Evolutionary conservation across 2,329 filamentous ascomycete species (phyloP).

Genomic region (Microcyclospora tardicrescens): DNA sequence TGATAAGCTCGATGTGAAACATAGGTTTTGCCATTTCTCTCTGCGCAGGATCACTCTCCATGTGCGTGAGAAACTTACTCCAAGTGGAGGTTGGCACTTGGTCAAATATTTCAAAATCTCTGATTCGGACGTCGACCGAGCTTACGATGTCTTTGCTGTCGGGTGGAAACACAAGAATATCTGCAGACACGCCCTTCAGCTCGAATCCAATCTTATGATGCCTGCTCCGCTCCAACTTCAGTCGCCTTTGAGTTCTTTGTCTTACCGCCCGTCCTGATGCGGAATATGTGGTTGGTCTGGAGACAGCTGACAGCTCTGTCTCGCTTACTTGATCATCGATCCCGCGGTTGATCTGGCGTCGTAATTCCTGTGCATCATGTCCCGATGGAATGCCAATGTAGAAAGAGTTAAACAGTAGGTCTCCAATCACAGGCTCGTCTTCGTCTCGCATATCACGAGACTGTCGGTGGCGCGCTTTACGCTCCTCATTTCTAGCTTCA

Average conservation of each 20-base stretch:
- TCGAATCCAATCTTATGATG: constrained; percentile 95
- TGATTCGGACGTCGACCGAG: constrained; percentile 71
- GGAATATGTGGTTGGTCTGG: constrained; percentile 39
- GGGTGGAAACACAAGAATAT: constrained; percentile 68
- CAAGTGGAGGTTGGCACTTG: constrained; percentile 91
- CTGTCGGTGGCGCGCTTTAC: constrained; percentile 45
- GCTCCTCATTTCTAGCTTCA: constrained; percentile 68
- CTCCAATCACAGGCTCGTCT: constrained; percentile 77
- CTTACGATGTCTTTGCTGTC: constrained; percentile 69
- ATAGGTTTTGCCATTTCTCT: constrained; percentile 78
- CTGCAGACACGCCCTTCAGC: constrained; percentile 67
- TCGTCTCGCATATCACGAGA: constrained; percentile 47
- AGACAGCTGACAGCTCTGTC: constrained; percentile 59
- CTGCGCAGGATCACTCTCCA: constrained; percentile 64
- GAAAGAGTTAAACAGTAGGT: constrained; percentile 96
- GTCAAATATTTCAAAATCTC: constrained; percentile 81
- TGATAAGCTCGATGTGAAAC: constrained; percentile 79
- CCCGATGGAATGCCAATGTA: constrained; percentile 89
- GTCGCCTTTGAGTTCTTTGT: constrained; percentile 24
- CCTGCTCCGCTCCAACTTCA: constrained; percentile 72
- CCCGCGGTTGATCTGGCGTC: constrained; percentile 73
- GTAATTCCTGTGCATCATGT: constrained; percentile 63
- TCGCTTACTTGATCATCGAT: constrained; percentile 79
- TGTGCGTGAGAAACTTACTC: constrained; percentile 95
- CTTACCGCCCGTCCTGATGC: constrained; percentile 16